phyloP scores from a whole-genome alignment of 2,329 filamentous ascomycete genomes.

The Colletotrichum sublineola region DNA sequence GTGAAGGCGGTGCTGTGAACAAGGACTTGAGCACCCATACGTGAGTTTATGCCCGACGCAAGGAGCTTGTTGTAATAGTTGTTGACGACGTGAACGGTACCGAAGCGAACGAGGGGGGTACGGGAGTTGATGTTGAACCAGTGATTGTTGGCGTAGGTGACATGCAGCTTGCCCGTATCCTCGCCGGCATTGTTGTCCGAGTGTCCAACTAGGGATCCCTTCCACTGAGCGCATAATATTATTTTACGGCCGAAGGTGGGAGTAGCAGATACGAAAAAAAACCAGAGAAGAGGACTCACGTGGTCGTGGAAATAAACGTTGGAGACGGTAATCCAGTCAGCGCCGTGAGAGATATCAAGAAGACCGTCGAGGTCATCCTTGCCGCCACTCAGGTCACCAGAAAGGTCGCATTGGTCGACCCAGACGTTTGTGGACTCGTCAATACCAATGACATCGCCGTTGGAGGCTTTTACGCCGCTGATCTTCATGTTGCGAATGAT shows the following conservation, averaged over 20 bases:
- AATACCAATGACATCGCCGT: slow-evolving; percentile 68
- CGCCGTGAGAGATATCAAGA: slow-evolving; percentile 59
- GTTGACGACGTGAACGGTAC: slow-evolving; percentile 66
- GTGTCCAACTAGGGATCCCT: slow-evolving; percentile 72
- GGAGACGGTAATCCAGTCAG: slow-evolving; percentile 59
- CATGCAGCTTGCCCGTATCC: slow-evolving; percentile 68
- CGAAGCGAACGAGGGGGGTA: slow-evolving; percentile 71
- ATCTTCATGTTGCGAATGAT: slow-evolving; percentile 70
- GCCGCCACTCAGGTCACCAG: slow-evolving; percentile 50
- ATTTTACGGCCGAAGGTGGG: background rate
- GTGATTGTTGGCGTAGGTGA: slow-evolving; percentile 74
- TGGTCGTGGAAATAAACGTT: slow-evolving; percentile 60
- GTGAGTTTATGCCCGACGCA: slow-evolving; percentile 65
- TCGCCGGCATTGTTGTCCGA: slow-evolving; percentile 69
- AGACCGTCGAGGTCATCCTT: slow-evolving; percentile 61
- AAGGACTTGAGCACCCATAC: slow-evolving; percentile 65
- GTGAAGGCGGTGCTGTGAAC: slow-evolving; percentile 66
- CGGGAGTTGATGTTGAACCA: slow-evolving; percentile 72
- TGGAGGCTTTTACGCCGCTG: slow-evolving; percentile 59
- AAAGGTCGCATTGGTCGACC: slow-evolving; percentile 60
- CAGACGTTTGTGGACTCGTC: slow-evolving; percentile 63
- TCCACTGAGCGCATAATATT: slow-evolving; percentile 58
- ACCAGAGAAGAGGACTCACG: slow-evolving; percentile 38
- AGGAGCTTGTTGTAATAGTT: slow-evolving; percentile 60
- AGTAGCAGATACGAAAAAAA: background rate